Conservation (phyloP, 306 rosid species). For the Gleditsia sinensis region DNA sequence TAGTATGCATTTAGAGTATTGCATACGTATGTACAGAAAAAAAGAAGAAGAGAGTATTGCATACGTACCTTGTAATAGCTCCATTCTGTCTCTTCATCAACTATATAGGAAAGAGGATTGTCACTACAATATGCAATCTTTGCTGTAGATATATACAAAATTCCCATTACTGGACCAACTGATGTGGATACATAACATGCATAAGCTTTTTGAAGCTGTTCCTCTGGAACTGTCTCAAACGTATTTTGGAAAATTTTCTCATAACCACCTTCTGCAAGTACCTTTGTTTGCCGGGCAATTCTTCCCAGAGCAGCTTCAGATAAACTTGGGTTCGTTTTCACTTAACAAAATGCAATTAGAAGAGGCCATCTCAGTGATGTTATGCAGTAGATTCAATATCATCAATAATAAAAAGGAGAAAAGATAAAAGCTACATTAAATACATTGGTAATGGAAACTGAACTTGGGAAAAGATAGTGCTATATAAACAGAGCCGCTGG, state of each 20-base stretch:
- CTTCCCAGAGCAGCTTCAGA: slow-evolving; percentile 95
- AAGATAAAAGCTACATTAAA: neutral
- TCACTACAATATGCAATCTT: slow-evolving; percentile 93
- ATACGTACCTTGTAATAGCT: slow-evolving; percentile 89
- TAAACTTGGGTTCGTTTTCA: slow-evolving; percentile 91
- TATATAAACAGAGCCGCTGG: neutral
- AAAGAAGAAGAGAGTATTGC: slow-evolving; percentile 14
- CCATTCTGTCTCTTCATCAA: slow-evolving; percentile 68
- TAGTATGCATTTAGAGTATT: neutral
- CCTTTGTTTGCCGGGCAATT: slow-evolving; percentile 95
- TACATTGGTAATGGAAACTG: slow-evolving; percentile 1
- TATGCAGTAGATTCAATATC: neutral
- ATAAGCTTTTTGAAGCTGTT: slow-evolving; percentile 74
- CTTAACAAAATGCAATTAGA: slow-evolving; percentile 41
- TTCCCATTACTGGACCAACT: slow-evolving; percentile 68
- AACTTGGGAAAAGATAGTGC: neutral
- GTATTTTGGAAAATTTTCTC: slow-evolving; percentile 77
- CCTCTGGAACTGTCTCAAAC: slow-evolving; percentile 77
- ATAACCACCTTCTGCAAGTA: slow-evolving; percentile 91
- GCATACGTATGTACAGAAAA: too few relatives aligned
- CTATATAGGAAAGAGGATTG: slow-evolving; percentile 77
- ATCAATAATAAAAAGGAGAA: neutral
- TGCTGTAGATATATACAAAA: slow-evolving; percentile 68
- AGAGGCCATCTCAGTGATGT: slow-evolving; percentile 28
- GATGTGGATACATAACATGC: slow-evolving; percentile 95